Evolutionary conservation across 139 green algal genomes (phyloP), one percentile per base, ranked within the genome.

Genomic region (Micractinium conductrix): DNA sequence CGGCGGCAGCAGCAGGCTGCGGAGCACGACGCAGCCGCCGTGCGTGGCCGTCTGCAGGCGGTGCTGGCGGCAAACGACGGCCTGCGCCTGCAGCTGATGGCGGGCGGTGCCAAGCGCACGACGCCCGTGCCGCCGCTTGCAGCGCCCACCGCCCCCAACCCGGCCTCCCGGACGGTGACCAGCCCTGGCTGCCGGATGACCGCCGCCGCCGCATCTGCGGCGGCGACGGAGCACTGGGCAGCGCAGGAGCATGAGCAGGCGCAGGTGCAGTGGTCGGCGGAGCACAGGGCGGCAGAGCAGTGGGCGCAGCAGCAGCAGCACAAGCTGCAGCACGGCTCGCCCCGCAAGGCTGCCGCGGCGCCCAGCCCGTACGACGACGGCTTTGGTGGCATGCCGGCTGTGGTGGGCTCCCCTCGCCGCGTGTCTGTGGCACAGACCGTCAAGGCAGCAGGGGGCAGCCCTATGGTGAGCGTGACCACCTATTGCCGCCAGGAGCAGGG

Each of bases 101-200:
- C 42, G 28, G 44, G 70, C 70, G 42, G 70, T 22, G n/a, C 1
- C 63, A 71, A 33, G n/a, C n/a, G 26, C 4, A n/a, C 63, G 48
- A 10, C 63, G 28, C 9, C 60, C 2, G n/a, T 0, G 65, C 33
- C 14, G 35, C n/a, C 65, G 33, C 33, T 35, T 44, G 8, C 35
- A 71, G 63, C 65, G 37, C n/a, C 65, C 6, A 30, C 17, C 9
- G 44, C 70, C 42, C 43, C 70, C 42, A 53, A 37, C 70, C 28
- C 26, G 70, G 28, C 42, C 30, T 7, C 30, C 4, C 6, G 26
- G 10, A 21, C 22, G 28, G 70, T 26, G 7, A 53, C 44, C 35
- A 58, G 42, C 2, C 70, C 70, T 40, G 70, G 70, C 43, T 78
- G 70, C 70, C 70, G 70, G 42, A 78, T 78, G 42, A 78, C 70